Evolutionary conservation across 129 eudicot species (phyloP).

Genomic region (Glebionis coronaria): DNA sequence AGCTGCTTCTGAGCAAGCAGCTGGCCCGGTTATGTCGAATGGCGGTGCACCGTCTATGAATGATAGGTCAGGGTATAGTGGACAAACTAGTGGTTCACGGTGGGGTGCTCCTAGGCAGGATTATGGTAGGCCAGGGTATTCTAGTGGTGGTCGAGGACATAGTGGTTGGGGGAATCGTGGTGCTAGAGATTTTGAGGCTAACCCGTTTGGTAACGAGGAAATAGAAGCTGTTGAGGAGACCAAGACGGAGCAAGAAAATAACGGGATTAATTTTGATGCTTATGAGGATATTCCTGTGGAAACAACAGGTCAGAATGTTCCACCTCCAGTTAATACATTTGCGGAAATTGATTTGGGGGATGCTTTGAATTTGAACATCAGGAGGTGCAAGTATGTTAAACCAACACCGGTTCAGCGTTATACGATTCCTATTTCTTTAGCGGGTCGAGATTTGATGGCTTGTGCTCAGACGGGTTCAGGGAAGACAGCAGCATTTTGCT

Average conservation of each 20-base stretch:
- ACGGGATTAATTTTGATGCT: constrained; percentile 53
- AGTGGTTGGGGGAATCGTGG: constrained; percentile 68
- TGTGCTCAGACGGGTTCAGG: constrained; percentile 95
- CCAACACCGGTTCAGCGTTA: constrained; percentile 83
- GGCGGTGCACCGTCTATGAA: constrained; percentile 40
- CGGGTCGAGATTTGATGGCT: constrained; percentile 85
- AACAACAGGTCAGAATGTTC: constrained; percentile 60
- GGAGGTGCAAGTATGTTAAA: constrained; percentile 77
- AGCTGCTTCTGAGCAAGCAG: constrained; percentile 35
- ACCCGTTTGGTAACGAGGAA: constrained; percentile 73
- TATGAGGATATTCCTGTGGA: constrained; percentile 73
- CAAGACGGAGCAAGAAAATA: constrained; percentile 40
- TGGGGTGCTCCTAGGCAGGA: constrained; percentile 59
- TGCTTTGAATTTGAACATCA: constrained; percentile 59
- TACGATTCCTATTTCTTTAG: constrained; percentile 74
- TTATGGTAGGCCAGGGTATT: constrained; percentile 37
- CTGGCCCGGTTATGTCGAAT: constrained; percentile 31
- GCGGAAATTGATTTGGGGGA: constrained; percentile 62
- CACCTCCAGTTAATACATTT: constrained; percentile 61
- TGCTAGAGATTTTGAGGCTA: constrained; percentile 71
- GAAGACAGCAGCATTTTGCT: constrained; percentile 87
- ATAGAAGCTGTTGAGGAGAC: constrained; percentile 46
- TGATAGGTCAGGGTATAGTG: constrained; percentile 43
- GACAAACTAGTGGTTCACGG: constrained; percentile 49
- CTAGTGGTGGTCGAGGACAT: constrained; percentile 46